Base-by-base conservation (phyloP, 352 stramenopile species). In the Blastocystis sp. region DNA sequence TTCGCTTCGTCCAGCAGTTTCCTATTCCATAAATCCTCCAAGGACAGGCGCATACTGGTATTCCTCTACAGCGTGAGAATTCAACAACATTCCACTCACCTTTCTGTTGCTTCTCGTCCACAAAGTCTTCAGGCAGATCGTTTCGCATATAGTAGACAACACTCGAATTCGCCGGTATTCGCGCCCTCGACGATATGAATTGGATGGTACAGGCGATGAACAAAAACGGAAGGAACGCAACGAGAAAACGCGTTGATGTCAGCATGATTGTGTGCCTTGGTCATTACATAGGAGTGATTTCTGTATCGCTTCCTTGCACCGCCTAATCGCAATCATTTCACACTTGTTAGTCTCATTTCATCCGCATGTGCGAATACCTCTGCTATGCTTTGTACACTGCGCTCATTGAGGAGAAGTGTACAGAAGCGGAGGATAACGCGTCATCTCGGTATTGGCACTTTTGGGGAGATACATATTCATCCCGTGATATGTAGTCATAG, bases 401-500 rank as follows among this genome's bases (percentile, higher is more conserved):
- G 48, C 5, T 56, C 48, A 34, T 34, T 34, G 0, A 34, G 28
- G 28, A 34, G 28, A 34, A 34, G 28, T 34, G 48, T 56, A 56
- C 48, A 56, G 48, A 56, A 56, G 14, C 48, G 28, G 28, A 34
- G 28, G 28, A 34, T 34, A 34, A 34, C 28, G 28, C 28, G 28
- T 34, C 28, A 34, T 34, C 28, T 34, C 28, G 53, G 7, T 76
- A 56, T 56, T 56, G 41, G 41, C 21, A 76, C 28, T 76, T 28
- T 56, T 76, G 66, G 66, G 53, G 38, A 11, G 66, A 76, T 9
- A 48, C 40, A 17, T 74, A 74, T 74, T 74, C 64, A 17, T 3
- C n/a, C 40, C 40, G 43, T 69, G 10, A 1, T 2, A 17, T 69
- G 62, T 79, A 61, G 56, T n/a, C 28, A 79, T 38, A 56, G 1